Base-by-base conservation (phyloP, 108 stramenopile genomes). In the Schizochytrium sp. region DNA sequence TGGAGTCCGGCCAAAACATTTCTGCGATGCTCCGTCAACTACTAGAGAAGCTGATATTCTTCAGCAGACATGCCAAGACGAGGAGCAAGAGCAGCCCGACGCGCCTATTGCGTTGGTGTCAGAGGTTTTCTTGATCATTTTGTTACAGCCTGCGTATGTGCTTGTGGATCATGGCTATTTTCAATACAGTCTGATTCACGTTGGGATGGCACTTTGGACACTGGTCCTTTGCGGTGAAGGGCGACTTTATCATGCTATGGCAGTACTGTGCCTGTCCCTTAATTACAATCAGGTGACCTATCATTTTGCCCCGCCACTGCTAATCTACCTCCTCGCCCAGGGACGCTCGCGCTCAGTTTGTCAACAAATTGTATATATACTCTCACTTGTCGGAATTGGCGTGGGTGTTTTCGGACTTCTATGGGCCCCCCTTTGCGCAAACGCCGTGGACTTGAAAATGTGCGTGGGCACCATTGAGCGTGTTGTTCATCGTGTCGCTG, bases 141-240 rank as follows among this genome's bases (percentile, higher is more conserved):
- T 83, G 0, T 53, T 83, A 53, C 76, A 83, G 76, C 76, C 76
- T 13, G 53, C 50, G 50, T 55, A 19, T 55, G 76, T 83, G 47
- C 76, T 83, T 38, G 47, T 83, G 45, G 76, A 83, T 2, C 76
- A 83, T 53, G 76, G 76, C 50, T 55, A 55, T 38, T 83, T 83
- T 55, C 50, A 49, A 53, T 55, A 40, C 2, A 38, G n/a, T 17
- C 50, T 5, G 15, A 55, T 83, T 10, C 47, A 83, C 53, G 50
- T 83, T 8, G 76, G 76, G 47, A 47, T 83, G 45, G 53, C 28
- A 1, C 2, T 83, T 47, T 83, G 76, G 76, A 42, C 76, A 5
- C 76, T 83, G 15, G 76, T 83, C 10, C 47, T 83, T 3, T 83
- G 76, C 47, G 47, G 47, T 10, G n/a, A 83, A 42, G 40, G 76